A percentile compares a stretch with the other conserved stretches of the same genome.
Evolutionary conservation across 768 basidiomycete species (phyloP).

Genomic region (Lentinula sp.): DNA sequence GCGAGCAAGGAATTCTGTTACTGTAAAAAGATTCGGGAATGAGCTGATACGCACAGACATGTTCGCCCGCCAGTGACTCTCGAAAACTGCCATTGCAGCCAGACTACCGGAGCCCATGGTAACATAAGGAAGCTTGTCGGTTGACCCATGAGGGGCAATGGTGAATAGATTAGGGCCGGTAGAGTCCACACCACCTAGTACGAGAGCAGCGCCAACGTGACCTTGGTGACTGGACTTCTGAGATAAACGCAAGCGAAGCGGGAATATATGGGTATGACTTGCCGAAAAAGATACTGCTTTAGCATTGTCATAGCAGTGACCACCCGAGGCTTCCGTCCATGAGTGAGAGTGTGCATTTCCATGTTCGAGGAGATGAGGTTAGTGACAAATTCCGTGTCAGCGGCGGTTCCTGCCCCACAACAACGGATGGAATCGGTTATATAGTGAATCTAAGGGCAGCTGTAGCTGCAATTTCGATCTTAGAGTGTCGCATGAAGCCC

Average conservation of each 20-base stretch:
- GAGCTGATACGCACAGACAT: constrained; percentile 55
- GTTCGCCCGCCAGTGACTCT: constrained; percentile 74
- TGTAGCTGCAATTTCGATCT: background rate
- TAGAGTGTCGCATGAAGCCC: constrained; percentile 6
- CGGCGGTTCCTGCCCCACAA: constrained; percentile 99
- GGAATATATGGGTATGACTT: constrained; percentile 11
- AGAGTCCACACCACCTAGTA: constrained; percentile 92
- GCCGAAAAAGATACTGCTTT: constrained; percentile 93
- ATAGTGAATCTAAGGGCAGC: constrained; percentile 77
- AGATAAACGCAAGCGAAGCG: background rate
- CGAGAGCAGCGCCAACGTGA: constrained; percentile 89
- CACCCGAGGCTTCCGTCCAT: constrained; percentile 87
- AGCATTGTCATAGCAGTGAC: constrained; percentile 99
- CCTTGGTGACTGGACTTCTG: constrained; percentile 70
- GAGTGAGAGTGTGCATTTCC: constrained; percentile 85
- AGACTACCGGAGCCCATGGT: constrained; percentile 97
- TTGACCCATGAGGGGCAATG: constrained; percentile 93
- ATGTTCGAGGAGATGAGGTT: constrained; percentile 95
- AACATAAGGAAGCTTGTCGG: constrained; percentile 97
- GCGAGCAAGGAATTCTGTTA: background rate
- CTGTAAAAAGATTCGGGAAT: background rate
- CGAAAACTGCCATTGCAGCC: constrained; percentile 98
- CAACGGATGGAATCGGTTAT: constrained; percentile 94
- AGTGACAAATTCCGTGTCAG: constrained; percentile 94
- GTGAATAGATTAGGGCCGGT: constrained; percentile 96